Conservation (phyloP, 2,329 filamentous ascomycete genomes). For the Arthroderma sp. region DNA sequence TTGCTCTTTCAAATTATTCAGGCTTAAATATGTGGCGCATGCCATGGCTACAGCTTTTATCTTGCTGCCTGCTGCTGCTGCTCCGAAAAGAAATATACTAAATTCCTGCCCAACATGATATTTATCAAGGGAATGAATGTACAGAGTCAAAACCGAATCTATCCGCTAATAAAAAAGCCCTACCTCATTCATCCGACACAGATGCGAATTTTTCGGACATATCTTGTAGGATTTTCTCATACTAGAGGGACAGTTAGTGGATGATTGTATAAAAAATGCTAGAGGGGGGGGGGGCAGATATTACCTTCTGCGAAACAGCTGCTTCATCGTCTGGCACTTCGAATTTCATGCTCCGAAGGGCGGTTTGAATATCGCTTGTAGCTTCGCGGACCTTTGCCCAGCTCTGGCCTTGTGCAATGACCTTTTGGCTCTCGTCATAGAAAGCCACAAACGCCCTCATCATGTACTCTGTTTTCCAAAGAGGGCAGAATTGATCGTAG, state of each 20-base stretch:
- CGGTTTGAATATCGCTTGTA: slow-evolving; percentile 71
- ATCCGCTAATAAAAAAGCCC: background rate
- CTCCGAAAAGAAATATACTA: no score
- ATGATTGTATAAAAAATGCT: background rate
- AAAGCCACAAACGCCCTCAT: slow-evolving; percentile 99
- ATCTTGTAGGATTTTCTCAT: slow-evolving; percentile 77
- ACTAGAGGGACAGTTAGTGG: slow-evolving; percentile 39
- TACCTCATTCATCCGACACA: slow-evolving; percentile 74
- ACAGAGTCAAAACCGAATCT: no score
- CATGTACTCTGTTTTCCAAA: slow-evolving; percentile 99
- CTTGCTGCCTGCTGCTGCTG: no score
- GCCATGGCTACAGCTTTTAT: no score
- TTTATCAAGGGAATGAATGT: no score
- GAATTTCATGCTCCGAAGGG: slow-evolving; percentile 90
- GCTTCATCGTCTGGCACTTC: slow-evolving; percentile 81
- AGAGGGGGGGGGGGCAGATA: slow-evolving; percentile 14
- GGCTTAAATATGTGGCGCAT: no score
- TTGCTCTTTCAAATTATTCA: no score
- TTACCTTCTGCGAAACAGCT: slow-evolving; percentile 67
- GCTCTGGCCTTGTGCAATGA: slow-evolving; percentile 73
- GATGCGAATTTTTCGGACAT: slow-evolving; percentile 97
- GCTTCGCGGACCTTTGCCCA: slow-evolving; percentile 90
- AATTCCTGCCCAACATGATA: no score
- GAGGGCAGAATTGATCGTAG: slow-evolving; percentile 96
- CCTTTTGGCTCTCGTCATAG: slow-evolving; percentile 96